A percentile compares a stretch with the other conserved stretches of the same genome.
Conservation (phyloP, 2,329 filamentous ascomycete species). For the Neocucurbitaria cava region DNA sequence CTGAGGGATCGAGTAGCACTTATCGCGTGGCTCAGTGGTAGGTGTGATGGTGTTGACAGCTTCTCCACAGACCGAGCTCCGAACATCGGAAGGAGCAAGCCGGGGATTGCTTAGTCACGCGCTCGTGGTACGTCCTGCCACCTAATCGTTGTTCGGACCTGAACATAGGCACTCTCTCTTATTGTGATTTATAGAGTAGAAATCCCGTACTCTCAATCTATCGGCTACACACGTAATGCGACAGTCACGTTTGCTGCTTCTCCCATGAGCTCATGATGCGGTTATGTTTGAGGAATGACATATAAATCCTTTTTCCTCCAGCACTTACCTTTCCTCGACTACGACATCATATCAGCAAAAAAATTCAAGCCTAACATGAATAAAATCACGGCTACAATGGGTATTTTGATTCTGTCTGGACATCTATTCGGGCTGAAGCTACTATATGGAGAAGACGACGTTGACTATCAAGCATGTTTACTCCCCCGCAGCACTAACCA, state of each 20-base stretch:
- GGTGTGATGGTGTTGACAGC: slow-evolving; percentile 2
- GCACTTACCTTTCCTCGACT: not conserved
- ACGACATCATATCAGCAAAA: not conserved
- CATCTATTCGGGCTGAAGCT: not conserved
- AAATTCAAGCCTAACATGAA: not conserved
- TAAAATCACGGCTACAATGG: not conserved
- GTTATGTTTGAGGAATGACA: no score
- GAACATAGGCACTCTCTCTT: not conserved
- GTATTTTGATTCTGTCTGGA: not conserved
- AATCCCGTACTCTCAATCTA: no score
- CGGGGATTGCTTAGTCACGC: not conserved
- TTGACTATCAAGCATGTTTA: not conserved
- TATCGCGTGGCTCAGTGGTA: not conserved
- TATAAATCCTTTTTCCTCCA: not conserved
- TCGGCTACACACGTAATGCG: no score
- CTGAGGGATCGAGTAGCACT: not conserved
- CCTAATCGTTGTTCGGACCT: not conserved
- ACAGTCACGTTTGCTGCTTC: no score
- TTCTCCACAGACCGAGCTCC: not conserved
- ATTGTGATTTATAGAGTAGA: no score
- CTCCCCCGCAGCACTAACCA: not conserved
- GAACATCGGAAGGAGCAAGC: not conserved
- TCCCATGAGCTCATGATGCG: no score
- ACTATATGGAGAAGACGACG: not conserved
- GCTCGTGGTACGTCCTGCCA: not conserved